These are phyloP conservation scores for Dictyostelium capitatum DNA, from an alignment of 78 protist species.

Conservation along the genomic window DNA sequence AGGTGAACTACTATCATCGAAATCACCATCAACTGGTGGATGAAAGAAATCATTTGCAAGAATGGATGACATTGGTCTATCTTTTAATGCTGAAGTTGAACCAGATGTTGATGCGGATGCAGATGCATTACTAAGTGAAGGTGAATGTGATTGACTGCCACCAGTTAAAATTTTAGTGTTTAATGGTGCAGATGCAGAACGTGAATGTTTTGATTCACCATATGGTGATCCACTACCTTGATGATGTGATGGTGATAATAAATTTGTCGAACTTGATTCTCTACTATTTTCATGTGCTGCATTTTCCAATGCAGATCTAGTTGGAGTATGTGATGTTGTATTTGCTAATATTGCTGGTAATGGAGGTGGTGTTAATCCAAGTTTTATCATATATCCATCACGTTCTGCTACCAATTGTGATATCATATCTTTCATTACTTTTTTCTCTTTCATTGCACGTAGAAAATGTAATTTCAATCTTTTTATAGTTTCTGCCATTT, in stretches of 20 bases:
- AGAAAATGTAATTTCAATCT: slow-evolving; percentile 50
- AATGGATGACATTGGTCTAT: slow-evolving; percentile 5
- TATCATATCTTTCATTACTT: slow-evolving; percentile 53
- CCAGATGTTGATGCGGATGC: not conserved
- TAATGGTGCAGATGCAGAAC: slow-evolving; percentile 66
- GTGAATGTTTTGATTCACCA: slow-evolving; percentile 16
- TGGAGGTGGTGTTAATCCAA: slow-evolving; percentile 71
- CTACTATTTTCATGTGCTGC: not conserved
- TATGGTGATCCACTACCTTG: not conserved
- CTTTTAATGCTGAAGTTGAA: not conserved
- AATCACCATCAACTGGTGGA: slow-evolving; percentile 8
- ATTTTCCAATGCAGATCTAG: slow-evolving; percentile 21
- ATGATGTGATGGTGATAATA: not conserved
- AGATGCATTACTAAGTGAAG: slow-evolving; percentile 28
- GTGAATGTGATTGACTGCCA: slow-evolving; percentile 13
- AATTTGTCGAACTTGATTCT: too few relatives aligned
- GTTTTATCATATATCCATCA: slow-evolving; percentile 48
- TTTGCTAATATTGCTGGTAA: slow-evolving; percentile 40
- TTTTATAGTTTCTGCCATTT: slow-evolving; percentile 44
- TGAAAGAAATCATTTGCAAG: slow-evolving; percentile 55
- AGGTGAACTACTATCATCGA: slow-evolving; percentile 2
- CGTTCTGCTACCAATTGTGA: slow-evolving; percentile 43
- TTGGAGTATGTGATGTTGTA: not conserved
- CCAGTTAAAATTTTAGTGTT: slow-evolving; percentile 18
- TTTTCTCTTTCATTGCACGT: slow-evolving; percentile 61